phyloP scores from a whole-genome alignment of 2,329 filamentous ascomycete genomes.

The Fusarium scirpi region DNA sequence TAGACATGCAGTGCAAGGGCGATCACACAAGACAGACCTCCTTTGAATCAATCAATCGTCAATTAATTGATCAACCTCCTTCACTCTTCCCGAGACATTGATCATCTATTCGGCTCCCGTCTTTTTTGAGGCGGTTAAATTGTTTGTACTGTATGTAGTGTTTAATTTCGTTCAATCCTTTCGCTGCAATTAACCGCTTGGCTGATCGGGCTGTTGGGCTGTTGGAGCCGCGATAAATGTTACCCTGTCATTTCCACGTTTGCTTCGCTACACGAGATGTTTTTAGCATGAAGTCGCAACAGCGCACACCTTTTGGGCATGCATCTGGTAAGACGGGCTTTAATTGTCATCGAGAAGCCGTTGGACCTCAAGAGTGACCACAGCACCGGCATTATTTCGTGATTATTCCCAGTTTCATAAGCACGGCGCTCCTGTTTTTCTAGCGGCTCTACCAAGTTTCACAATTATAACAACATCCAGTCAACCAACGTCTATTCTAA shows the following conservation, averaged over 20 bases:
- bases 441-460: not conserved
- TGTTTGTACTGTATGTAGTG: not conserved
- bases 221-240: not conserved
- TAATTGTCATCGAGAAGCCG: not conserved
- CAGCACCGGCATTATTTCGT: not conserved
- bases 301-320: not conserved
- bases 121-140: not conserved
- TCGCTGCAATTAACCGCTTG: slow-evolving; percentile 4
- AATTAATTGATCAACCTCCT: slow-evolving; percentile 12
- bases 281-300: not conserved
- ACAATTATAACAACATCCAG: not conserved
- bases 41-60: not conserved
- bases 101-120: slow-evolving; percentile 5
- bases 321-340: not conserved
- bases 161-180: not conserved
- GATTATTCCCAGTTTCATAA: not conserved
- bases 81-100: slow-evolving; percentile 14
- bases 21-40: not conserved
- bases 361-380: not conserved
- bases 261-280: not conserved
- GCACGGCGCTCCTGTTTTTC: not conserved
- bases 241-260: not conserved
- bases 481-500: not conserved
- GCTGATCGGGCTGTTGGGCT: not conserved
- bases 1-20: slow-evolving; percentile 6